These are phyloP conservation scores for Schwanniomyces sp. DNA, from an alignment of 805 yeast genomes.

Conservation along the genomic window DNA sequence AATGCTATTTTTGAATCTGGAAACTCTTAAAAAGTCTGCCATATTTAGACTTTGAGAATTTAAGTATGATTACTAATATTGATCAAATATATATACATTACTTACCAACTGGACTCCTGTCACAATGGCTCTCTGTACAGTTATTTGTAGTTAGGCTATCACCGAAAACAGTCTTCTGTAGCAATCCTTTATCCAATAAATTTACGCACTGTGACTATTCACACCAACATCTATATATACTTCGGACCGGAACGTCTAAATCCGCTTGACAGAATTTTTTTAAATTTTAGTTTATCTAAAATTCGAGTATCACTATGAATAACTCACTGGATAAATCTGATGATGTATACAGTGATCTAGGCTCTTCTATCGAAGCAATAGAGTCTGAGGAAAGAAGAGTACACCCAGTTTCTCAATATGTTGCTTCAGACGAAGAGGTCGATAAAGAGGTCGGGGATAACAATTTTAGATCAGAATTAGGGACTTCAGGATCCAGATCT, in stretches of 20 bases:
- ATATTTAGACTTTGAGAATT: too few relatives aligned
- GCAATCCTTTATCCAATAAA: not conserved
- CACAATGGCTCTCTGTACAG: too few relatives aligned
- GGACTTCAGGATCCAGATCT: constrained; percentile 1
- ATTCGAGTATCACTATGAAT: constrained; percentile 1
- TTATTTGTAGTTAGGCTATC: too few relatives aligned
- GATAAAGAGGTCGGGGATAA: not conserved
- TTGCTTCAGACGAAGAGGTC: not conserved
- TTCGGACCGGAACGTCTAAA: not conserved
- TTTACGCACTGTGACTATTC: not conserved
- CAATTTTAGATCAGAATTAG: not conserved
- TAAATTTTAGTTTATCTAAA: not conserved
- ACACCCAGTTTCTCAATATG: not conserved
- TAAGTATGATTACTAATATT: too few relatives aligned
- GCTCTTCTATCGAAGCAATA: constrained; percentile 13
- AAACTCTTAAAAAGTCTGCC: too few relatives aligned
- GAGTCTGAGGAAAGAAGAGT: constrained; percentile 8
- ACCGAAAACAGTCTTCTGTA: too few relatives aligned
- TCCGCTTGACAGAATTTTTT: not conserved
- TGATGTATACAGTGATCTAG: constrained; percentile 13
- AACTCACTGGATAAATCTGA: constrained; percentile 20
- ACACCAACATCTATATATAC: not conserved
- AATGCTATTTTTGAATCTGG: too few relatives aligned
- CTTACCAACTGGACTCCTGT: too few relatives aligned
- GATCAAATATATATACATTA: too few relatives aligned